These are phyloP conservation scores for Neotropicomus parvogracilis DNA, from an alignment of 1,284 basidiomycete genomes.

Conservation along the genomic window DNA sequence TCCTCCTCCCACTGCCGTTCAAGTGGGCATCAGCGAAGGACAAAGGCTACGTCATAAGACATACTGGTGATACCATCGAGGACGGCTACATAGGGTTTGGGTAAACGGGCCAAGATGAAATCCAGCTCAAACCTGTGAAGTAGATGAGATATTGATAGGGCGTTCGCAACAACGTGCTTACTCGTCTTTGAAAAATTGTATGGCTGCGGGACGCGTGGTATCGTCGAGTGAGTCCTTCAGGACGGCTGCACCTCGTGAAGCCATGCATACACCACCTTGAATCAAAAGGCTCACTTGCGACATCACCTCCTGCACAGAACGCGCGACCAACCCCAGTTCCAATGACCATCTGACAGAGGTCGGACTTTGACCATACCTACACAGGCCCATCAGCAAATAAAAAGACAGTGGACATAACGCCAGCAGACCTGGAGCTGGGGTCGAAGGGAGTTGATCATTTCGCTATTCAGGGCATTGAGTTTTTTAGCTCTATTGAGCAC, in stretches of 20 bases:
- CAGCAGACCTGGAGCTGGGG: constrained; percentile 68
- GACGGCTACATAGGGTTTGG: constrained; percentile 86
- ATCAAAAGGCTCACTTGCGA: constrained; percentile 59
- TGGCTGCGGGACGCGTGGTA: constrained; percentile 55
- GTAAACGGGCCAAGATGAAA: constrained; percentile 75
- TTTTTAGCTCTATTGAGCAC: constrained; percentile 81
- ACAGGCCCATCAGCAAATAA: constrained; percentile 15
- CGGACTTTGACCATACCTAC: constrained; percentile 78
- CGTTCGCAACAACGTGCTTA: constrained; percentile 36
- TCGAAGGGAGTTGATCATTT: constrained; percentile 77
- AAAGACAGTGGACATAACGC: constrained; percentile 1
- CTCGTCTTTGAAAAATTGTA: constrained; percentile 91
- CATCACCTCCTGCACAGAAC: constrained; percentile 96
- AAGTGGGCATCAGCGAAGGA: constrained; percentile 19
- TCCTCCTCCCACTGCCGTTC: constrained; percentile 85
- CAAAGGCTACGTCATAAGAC: constrained; percentile 33
- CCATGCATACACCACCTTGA: constrained; percentile 4
- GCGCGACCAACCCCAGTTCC: constrained; percentile 76
- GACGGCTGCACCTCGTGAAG: constrained; percentile 45
- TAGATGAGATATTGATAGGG: constrained; percentile 8
- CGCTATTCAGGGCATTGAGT: constrained; percentile 82
- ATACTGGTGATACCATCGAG: constrained; percentile 90
- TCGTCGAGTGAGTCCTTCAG: constrained; percentile 47
- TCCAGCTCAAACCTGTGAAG: constrained; percentile 79
- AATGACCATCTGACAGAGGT: constrained; percentile 74